Evolutionary conservation across 164 flowering plant genomes (phyloP).

Genomic region (Stephania cephalantha): DNA sequence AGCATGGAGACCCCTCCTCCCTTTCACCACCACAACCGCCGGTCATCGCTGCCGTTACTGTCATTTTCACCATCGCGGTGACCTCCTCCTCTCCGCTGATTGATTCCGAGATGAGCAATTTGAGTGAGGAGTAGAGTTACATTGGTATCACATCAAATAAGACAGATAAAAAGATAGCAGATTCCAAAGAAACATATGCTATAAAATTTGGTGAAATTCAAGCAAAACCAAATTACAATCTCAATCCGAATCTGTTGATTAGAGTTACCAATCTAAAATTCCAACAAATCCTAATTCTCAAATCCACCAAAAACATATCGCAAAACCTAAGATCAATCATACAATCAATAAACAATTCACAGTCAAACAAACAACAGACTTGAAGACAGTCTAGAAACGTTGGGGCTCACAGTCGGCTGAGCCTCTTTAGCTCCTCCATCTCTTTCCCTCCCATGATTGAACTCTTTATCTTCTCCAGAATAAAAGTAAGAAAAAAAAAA

Average conservation of each 20-base stretch:
- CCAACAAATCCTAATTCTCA: too few species aligned
- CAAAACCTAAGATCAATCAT: constrained; percentile 15
- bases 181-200: not conserved
- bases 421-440: constrained; percentile 16
- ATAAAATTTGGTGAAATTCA: not conserved
- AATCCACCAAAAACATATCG: not conserved
- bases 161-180: not conserved
- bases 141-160: not conserved
- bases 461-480: constrained; percentile 27
- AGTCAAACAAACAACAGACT: constrained; percentile 16
- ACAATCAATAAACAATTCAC: not conserved
- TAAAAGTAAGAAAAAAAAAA: constrained; percentile 36
- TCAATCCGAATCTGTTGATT: not conserved
- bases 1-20: too few species aligned
- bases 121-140: too few species aligned
- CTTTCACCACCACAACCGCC: too few species aligned
- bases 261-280: not conserved
- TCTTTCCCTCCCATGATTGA: constrained; percentile 17
- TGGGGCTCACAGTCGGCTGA: constrained; percentile 13
- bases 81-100: too few species aligned
- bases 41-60: too few species aligned
- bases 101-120: too few species aligned
- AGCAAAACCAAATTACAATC: not conserved
- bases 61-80: too few species aligned
- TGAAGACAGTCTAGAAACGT: constrained; percentile 26